Conservation (phyloP, 2,329 filamentous ascomycete genomes). For the Fusarium buharicum region DNA sequence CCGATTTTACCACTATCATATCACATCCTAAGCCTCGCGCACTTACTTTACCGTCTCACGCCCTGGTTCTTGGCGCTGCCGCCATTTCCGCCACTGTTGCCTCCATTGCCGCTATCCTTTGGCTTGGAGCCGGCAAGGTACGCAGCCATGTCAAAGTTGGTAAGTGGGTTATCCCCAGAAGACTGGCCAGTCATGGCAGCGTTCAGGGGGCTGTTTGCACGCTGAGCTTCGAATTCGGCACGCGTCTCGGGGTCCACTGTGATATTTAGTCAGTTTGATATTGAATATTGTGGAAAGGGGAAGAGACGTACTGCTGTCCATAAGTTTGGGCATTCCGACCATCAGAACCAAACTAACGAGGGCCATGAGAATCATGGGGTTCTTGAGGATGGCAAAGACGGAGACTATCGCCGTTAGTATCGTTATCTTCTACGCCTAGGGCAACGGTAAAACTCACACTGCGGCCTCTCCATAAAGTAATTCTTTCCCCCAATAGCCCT, state of each 20-base stretch:
- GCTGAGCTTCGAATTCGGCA: slow-evolving; percentile 91
- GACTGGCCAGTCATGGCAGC: slow-evolving; percentile 59
- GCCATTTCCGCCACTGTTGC: slow-evolving; percentile 24
- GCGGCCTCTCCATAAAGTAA: slow-evolving; percentile 79
- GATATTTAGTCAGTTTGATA: slow-evolving; percentile 1
- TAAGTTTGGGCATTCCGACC: slow-evolving; percentile 91
- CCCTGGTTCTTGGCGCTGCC: slow-evolving; percentile 54
- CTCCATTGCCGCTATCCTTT: slow-evolving; percentile 51
- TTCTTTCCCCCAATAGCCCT: slow-evolving; percentile 71
- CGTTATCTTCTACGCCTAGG: not conserved
- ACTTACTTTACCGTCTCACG: slow-evolving; percentile 49
- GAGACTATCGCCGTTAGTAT: slow-evolving; percentile 66
- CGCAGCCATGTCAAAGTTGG: slow-evolving; percentile 70
- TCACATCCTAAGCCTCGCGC: not conserved
- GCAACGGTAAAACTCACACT: slow-evolving; percentile 68
- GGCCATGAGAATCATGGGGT: slow-evolving; percentile 95
- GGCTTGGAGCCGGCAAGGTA: slow-evolving; percentile 68
- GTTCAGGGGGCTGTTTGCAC: slow-evolving; percentile 77
- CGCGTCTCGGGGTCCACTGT: slow-evolving; percentile 96
- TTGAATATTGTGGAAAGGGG: not conserved
- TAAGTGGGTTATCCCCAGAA: slow-evolving; percentile 56
- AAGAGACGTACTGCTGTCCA: slow-evolving; percentile 85
- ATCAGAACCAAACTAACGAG: slow-evolving; percentile 84
- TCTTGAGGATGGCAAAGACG: slow-evolving; percentile 85
- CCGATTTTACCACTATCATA: slow-evolving; percentile 4